Evolutionary conservation across 2,329 filamentous ascomycete species (phyloP), one percentile per base, ranked within the genome.

Genomic region (Apiospora arundinis): DNA sequence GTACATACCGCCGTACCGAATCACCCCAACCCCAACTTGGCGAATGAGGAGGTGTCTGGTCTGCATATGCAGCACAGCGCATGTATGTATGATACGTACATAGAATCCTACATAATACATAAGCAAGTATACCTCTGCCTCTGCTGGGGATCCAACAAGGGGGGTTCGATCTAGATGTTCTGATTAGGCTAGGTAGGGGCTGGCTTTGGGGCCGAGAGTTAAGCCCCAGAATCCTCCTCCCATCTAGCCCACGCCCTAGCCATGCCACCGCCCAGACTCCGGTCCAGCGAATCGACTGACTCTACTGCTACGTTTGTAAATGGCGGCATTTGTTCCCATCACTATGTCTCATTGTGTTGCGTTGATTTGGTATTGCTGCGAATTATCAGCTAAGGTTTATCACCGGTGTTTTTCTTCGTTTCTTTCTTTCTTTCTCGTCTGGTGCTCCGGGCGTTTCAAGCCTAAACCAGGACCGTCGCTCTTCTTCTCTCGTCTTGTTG

Each of bases 51-150:
- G 23, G 25, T 32, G 56, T 32, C 56, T 63, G 32, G 32, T 40
- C 56, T 40, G 56, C 56, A 63, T 40, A 63, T 63, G 56, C 56
- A 63, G 56, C 56, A 63, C 56, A 63, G 56, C 56, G 14, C 56
- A 63, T 63, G 52, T 60, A 37, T 56, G 52, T 56, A 32, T 18
- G 49, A 32, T 32, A 56, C 6, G 25, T 56, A 56, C 25, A 28
- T 56, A 21, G 14, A 32, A 45, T 16, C 14, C 42, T 28, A 56
- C 49, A 60, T 63, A 63, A 63, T 63, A 63, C 32, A 63, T 63
- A 40, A 63, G 18, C 56, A 63, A 40, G 56, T 63, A 63, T 40
- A 63, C 52, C 52, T 60, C 28, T 32, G 32, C 32, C 32, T 32
- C 32, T 32, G 32, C 52, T 60, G 16, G 42, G 45, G 45, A 48